A percentile compares a stretch with the other conserved stretches of the same genome.
Evolutionary conservation across 805 yeast species (phyloP).

Genomic region (Candida yuanshanica): DNA sequence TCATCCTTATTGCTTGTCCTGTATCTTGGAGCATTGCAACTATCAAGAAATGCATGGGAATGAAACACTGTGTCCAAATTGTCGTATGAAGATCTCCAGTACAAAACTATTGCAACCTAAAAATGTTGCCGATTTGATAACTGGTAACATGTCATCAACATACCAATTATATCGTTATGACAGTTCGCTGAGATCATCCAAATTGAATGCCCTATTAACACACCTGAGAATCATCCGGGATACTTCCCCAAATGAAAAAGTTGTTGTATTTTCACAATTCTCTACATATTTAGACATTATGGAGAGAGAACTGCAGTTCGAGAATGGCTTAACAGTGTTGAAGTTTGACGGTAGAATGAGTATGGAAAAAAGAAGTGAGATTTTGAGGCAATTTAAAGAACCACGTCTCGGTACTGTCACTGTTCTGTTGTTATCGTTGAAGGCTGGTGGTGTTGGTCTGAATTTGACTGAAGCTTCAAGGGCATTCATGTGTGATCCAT

Average conservation of each 20-base stretch:
- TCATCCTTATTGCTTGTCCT: constrained; percentile 71
- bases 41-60: constrained; percentile 49
- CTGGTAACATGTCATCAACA: neutral
- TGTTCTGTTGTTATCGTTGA: constrained; percentile 66
- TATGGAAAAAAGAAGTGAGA: constrained; percentile 56
- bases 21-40: constrained; percentile 68
- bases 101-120: constrained; percentile 34
- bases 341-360: constrained; percentile 82
- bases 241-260: constrained; percentile 59
- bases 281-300: constrained; percentile 76
- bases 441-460: constrained; percentile 93
- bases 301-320: constrained; percentile 49
- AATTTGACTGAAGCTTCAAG: constrained; percentile 79
- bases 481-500: constrained; percentile 92
- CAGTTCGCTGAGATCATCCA: constrained; percentile 50
- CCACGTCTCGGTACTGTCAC: constrained; percentile 27
- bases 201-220: constrained; percentile 59
- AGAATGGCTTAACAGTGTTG: constrained; percentile 45
- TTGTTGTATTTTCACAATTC: constrained; percentile 88
- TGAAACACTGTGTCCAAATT: constrained; percentile 64
- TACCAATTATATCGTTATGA: constrained; percentile 18
- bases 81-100: constrained; percentile 52
- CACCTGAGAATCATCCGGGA: constrained; percentile 52
- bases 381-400: constrained; percentile 49
- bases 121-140: constrained; percentile 16